A percentile compares a stretch with the other conserved stretches of the same genome.
Conservation (phyloP, 768 basidiomycete genomes). For the Erythrobasidium yunnanense region DNA sequence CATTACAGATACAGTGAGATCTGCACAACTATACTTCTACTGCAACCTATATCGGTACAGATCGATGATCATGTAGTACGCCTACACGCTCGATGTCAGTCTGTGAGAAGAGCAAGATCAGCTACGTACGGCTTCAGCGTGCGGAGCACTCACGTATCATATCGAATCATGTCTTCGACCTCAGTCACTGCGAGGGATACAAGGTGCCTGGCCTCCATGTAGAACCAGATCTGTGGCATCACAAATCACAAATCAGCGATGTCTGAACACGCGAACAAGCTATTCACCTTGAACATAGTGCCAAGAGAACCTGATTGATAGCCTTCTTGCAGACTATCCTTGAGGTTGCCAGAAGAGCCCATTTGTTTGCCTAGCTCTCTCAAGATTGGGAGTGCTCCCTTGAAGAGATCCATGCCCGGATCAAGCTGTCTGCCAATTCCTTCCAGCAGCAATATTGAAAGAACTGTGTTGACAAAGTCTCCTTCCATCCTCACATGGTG, state of each 20-base stretch:
- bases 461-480: slow-evolving; percentile 96
- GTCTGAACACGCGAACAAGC: neutral
- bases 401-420: slow-evolving; percentile 84
- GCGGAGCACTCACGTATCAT: no score
- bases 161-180: slow-evolving; percentile 73
- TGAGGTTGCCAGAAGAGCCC: slow-evolving; percentile 55
- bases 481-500: slow-evolving; percentile 99
- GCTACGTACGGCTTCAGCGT: no score
- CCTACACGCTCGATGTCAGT: neutral
- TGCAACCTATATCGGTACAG: no score
- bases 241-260: neutral
- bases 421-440: slow-evolving; percentile 92
- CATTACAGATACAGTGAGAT: no score
- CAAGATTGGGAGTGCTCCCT: slow-evolving; percentile 85
- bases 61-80: no score
- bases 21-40: no score
- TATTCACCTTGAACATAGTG: slow-evolving; percentile 71
- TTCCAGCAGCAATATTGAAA: slow-evolving; percentile 82
- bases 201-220: slow-evolving; percentile 80
- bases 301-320: slow-evolving; percentile 52
- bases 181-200: slow-evolving; percentile 67
- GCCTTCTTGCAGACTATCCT: slow-evolving; percentile 43
- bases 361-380: slow-evolving; percentile 84
- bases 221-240: slow-evolving; percentile 66
- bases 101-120: no score